A percentile compares a stretch with the other conserved stretches of the same genome.
phyloP scores from a whole-genome alignment of 768 basidiomycete species.

The Holtermanniella nyarrowii region DNA sequence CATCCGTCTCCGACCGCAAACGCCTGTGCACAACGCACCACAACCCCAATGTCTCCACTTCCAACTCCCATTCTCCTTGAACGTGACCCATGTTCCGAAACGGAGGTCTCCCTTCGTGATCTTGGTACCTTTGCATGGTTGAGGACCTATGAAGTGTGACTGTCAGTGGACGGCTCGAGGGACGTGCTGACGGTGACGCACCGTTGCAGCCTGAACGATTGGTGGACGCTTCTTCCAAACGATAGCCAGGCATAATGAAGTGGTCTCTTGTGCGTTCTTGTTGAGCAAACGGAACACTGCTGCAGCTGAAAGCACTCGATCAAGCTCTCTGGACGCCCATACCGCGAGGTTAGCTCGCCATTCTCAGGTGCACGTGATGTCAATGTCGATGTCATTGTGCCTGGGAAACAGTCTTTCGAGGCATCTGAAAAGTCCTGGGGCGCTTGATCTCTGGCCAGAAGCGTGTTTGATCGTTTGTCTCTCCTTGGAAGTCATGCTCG shows the following conservation, averaged over 20 bases:
- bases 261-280: too few relatives aligned
- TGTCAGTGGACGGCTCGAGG: not conserved
- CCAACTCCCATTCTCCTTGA: constrained; percentile 58
- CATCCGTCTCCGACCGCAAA: not conserved
- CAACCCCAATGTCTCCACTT: constrained; percentile 90
- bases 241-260: constrained; percentile 24
- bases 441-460: too few relatives aligned
- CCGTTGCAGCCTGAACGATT: constrained; percentile 22
- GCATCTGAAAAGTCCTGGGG: too few relatives aligned
- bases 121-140: constrained; percentile 50
- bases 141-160: constrained; percentile 6
- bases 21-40: constrained; percentile 14
- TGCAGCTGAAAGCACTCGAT: too few relatives aligned
- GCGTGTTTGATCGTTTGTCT: too few relatives aligned
- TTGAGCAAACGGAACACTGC: too few relatives aligned
- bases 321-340: too few relatives aligned
- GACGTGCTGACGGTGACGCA: not conserved
- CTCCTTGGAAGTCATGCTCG: too few relatives aligned
- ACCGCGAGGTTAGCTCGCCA: too few relatives aligned
- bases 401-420: too few relatives aligned
- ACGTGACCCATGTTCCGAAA: constrained; percentile 63
- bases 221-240: constrained; percentile 19
- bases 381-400: too few relatives aligned
- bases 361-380: too few relatives aligned
- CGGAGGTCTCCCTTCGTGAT: constrained; percentile 66